A percentile compares a stretch with the other conserved stretches of the same genome.
Conservation (phyloP, 164 flowering plant species). For the Berberis thunbergii region DNA sequence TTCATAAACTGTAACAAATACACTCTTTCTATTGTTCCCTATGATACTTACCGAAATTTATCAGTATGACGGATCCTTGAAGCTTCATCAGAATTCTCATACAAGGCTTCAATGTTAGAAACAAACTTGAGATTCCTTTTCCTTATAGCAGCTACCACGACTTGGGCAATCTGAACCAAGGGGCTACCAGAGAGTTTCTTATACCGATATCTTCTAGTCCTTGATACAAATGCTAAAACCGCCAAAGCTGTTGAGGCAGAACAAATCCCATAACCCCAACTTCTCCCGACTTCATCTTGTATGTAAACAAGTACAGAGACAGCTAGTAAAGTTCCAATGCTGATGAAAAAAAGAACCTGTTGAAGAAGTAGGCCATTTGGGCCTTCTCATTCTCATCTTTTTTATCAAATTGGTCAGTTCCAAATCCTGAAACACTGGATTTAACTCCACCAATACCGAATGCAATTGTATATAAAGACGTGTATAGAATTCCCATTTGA, state of each 20-base stretch:
- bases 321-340: conserved; percentile 56
- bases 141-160: conserved; percentile 40
- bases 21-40: too few species aligned
- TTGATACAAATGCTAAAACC: conserved; percentile 38
- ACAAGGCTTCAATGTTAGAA: conserved; percentile 19
- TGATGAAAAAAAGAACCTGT: conserved; percentile 61
- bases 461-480: conserved; percentile 53
- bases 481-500: conserved; percentile 65
- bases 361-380: conserved; percentile 28
- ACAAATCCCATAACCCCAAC: conserved; percentile 63
- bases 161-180: conserved; percentile 50
- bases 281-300: conserved; percentile 69
- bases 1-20: too few species aligned
- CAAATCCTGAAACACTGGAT: conserved; percentile 81
- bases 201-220: conserved; percentile 56
- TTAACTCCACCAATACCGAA: conserved; percentile 81
- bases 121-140: conserved; percentile 42
- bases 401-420: conserved; percentile 81
- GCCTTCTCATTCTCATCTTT: conserved; percentile 56
- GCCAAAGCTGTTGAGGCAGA: conserved; percentile 45
- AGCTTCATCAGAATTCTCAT: conserved; percentile 36
- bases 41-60: conserved; percentile 38
- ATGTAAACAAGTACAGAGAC: conserved; percentile 75
- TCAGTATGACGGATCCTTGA: conserved; percentile 41
- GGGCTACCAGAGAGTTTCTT: conserved; percentile 63